Percentiles rank a stretch among this genome's conserved stretches.
These are phyloP conservation scores for Quercus berberidifolia DNA, from an alignment of 306 rosid species.

Conservation along the genomic window DNA sequence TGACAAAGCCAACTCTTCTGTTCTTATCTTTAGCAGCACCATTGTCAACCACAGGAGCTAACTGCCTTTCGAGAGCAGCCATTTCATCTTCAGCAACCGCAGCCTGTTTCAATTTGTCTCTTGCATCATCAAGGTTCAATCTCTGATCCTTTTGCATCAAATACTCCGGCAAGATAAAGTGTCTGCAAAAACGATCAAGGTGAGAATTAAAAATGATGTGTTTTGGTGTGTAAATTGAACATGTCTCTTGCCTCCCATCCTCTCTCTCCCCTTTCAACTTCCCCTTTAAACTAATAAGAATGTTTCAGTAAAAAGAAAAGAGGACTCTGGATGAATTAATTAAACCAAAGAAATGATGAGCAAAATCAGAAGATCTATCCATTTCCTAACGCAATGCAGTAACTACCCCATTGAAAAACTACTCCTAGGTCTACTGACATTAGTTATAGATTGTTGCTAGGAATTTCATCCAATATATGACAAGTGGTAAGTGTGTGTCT, in stretches of 20 bases:
- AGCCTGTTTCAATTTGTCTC: constrained; percentile 86
- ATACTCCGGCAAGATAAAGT: constrained; percentile 74
- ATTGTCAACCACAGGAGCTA: constrained; percentile 49
- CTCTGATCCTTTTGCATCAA: constrained; percentile 91
- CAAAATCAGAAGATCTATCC: neutral
- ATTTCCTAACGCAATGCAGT: neutral
- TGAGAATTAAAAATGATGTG: neutral
- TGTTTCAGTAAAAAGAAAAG: neutral
- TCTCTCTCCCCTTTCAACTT: neutral
- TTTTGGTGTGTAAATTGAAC: neutral
- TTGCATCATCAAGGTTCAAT: constrained; percentile 78
- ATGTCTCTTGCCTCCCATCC: neutral
- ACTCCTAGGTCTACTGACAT: neutral
- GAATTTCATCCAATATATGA: neutral
- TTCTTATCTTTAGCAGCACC: constrained; percentile 29
- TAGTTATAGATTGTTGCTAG: neutral
- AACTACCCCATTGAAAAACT: neutral
- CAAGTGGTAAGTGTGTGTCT: neutral
- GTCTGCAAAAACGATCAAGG: constrained; percentile 51
- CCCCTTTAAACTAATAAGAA: neutral
- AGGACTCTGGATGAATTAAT: neutral
- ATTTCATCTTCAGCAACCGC: constrained; percentile 94
- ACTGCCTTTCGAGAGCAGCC: constrained; percentile 90
- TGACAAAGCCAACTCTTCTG: constrained; percentile 80
- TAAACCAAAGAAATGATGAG: neutral